Conservation (phyloP, 2,329 filamentous ascomycete species). For the Penicillium sp. region DNA sequence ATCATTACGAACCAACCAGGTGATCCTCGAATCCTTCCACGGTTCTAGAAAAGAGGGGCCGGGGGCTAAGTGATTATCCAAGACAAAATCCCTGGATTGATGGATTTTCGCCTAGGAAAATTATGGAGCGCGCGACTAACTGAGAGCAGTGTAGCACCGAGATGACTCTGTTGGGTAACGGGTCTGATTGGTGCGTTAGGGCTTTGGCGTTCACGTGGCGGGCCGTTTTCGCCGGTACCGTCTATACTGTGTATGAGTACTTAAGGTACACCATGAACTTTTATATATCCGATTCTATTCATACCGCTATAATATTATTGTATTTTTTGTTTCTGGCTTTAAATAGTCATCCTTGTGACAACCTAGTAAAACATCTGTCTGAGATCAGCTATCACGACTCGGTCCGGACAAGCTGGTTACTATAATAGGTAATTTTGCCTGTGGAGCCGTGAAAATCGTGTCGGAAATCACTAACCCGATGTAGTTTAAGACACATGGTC, state of each 20-base stretch:
- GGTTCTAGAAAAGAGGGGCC: constrained; percentile 4
- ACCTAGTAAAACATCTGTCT: too few relatives aligned
- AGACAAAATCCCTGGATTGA: neutral
- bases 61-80: neutral
- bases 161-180: neutral
- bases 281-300: too few relatives aligned
- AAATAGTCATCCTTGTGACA: too few relatives aligned
- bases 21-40: neutral
- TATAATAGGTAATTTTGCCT: neutral
- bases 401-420: neutral
- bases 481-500: too few relatives aligned
- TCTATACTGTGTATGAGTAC: neutral
- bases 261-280: too few relatives aligned
- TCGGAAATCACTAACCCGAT: neutral
- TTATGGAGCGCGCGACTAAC: neutral
- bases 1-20: neutral
- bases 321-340: too few relatives aligned
- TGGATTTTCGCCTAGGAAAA: neutral
- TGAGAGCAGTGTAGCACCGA: neutral
- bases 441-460: neutral
- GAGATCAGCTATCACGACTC: too few relatives aligned
- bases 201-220: constrained; percentile 2
- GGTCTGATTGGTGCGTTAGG: constrained; percentile 5
- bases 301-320: too few relatives aligned
- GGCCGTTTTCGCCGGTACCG: neutral